Conservation (phyloP, 2,329 filamentous ascomycete species). For the Phialophora chinensis region DNA sequence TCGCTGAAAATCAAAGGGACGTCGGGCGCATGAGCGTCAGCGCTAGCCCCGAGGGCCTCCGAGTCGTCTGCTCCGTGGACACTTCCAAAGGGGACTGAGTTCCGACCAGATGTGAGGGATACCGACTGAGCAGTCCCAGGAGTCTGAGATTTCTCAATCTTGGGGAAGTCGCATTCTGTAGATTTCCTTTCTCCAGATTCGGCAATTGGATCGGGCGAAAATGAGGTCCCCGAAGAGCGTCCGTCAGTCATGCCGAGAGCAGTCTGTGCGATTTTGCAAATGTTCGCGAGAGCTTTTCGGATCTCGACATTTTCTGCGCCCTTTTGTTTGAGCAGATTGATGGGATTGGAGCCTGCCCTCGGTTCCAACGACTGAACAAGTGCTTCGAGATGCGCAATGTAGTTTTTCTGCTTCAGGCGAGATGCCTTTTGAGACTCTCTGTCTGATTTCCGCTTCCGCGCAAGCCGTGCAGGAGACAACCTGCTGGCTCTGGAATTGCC, state of each 20-base stretch:
- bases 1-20: not conserved
- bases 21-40: not conserved
- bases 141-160: not conserved
- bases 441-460: constrained; percentile 8
- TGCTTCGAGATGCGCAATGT: constrained; percentile 12
- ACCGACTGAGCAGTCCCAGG: not conserved
- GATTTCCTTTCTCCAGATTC: not conserved
- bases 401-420: constrained; percentile 16
- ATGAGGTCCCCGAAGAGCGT: not conserved
- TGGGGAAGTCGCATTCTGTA: not conserved
- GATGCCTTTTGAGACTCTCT: constrained; percentile 17
- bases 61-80: not conserved
- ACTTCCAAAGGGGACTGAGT: not conserved
- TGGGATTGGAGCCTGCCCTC: constrained; percentile 1
- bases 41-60: not conserved
- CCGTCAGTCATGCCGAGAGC: not conserved
- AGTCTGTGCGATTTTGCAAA: constrained; percentile 11
- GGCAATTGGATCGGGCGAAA: not conserved
- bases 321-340: constrained; percentile 9
- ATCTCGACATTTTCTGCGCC: constrained; percentile 14
- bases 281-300: constrained; percentile 5
- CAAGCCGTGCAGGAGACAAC: not conserved
- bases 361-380: constrained; percentile 9
- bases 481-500: not conserved
- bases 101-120: not conserved